A percentile compares a stretch with the other conserved stretches of the same genome.
These are phyloP conservation scores for Paramecium sexaurelia DNA, from an alignment of 73 alveolate genomes.

Conservation along the genomic window DNA sequence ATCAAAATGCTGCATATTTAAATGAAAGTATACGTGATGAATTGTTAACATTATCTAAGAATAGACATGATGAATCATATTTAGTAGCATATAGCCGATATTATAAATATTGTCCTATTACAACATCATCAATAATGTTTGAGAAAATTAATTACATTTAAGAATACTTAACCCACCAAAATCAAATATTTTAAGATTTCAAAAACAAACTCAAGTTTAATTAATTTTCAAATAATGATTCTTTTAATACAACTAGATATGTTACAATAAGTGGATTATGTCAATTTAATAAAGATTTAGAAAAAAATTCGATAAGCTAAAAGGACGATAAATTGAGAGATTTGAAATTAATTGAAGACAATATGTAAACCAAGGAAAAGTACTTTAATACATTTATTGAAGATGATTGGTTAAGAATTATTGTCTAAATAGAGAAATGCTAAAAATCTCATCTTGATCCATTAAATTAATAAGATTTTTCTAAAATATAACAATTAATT, in stretches of 20 bases:
- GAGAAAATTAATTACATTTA: not conserved
- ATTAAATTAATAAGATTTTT: not conserved
- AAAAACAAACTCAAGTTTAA: not conserved
- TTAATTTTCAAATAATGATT: not conserved
- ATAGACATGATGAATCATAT: not conserved
- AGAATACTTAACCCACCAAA: not conserved
- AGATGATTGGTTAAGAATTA: constrained; percentile 10
- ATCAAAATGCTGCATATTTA: not conserved
- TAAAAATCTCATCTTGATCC: constrained; percentile 20
- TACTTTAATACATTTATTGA: constrained; percentile 11
- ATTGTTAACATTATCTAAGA: not conserved
- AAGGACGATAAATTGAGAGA: not conserved
- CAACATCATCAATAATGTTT: not conserved
- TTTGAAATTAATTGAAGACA: not conserved
- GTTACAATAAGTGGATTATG: not conserved
- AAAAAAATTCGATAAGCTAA: not conserved
- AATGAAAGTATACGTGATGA: not conserved
- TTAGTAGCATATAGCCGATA: not conserved
- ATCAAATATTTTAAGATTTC: not conserved
- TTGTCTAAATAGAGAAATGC: constrained; percentile 4
- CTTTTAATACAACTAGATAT: not conserved
- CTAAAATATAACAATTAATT: not conserved
- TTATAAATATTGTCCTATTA: not conserved
- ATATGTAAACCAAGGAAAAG: not conserved
- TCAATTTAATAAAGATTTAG: not conserved